These are phyloP conservation scores for Hsuehochloa calcarea DNA, from an alignment of 176 grass and related monocot species.

Conservation along the genomic window DNA sequence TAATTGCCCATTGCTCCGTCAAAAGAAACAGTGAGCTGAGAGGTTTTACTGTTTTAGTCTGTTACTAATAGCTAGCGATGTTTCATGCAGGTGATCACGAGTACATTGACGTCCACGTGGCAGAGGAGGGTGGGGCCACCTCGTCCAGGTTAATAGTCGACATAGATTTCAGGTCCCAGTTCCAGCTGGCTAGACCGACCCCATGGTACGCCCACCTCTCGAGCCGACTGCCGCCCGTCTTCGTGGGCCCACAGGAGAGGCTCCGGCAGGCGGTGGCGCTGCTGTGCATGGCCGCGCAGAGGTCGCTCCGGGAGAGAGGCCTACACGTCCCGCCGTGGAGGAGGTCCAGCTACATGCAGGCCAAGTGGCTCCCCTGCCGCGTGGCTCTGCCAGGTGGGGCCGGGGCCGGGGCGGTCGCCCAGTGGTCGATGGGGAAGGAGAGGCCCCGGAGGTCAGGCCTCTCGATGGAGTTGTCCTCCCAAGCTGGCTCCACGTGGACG, in stretches of 20 bases:
- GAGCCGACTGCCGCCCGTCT: conserved; percentile 40
- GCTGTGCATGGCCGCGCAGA: conserved; percentile 52
- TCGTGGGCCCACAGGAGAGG: conserved; percentile 46
- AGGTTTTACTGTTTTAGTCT: neutral
- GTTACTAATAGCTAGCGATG: neutral
- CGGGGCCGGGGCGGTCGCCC: neutral
- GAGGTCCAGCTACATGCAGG: conserved; percentile 60
- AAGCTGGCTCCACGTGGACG: neutral
- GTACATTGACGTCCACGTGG: conserved; percentile 59
- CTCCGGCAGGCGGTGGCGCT: conserved; percentile 61
- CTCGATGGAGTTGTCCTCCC: conserved; percentile 2
- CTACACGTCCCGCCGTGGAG: conserved; percentile 80
- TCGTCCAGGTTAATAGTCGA: conserved; percentile 51
- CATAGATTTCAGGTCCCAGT: conserved; percentile 71
- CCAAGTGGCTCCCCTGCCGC: conserved; percentile 56
- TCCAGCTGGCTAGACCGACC: conserved; percentile 61
- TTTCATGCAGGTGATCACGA: conserved; percentile 57
- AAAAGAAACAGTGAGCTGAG: neutral
- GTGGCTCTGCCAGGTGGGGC: neutral
- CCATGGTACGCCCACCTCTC: conserved; percentile 56
- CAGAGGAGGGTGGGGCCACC: neutral
- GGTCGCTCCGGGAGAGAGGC: conserved; percentile 68
- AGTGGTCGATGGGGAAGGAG: conserved; percentile 13
- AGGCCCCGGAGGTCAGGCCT: conserved; percentile 1
- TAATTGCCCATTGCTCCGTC: neutral